Evolutionary conservation across 2,329 filamentous ascomycete species (phyloP).

Genomic region (Sarocladium brachiariae): DNA sequence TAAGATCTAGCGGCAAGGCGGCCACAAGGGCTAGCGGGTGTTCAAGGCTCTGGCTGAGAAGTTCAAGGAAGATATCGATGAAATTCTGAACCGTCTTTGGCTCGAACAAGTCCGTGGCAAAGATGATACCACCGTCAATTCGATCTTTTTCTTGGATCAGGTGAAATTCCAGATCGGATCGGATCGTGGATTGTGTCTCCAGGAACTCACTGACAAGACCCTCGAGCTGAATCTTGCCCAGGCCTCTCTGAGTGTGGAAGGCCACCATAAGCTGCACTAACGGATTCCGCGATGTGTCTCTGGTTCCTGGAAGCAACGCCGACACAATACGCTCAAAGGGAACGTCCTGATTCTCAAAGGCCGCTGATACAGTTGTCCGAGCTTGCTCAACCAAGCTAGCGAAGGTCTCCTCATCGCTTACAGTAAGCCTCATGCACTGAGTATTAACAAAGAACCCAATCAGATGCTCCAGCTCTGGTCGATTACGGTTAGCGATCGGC

Average conservation of each 20-base stretch:
- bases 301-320: neutral
- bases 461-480: slow-evolving; percentile 11
- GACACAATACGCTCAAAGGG: slow-evolving; percentile 14
- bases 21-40: slow-evolving; percentile 6
- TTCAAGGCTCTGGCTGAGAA: slow-evolving; percentile 15
- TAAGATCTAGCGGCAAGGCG: slow-evolving; percentile 4
- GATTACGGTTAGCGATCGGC: slow-evolving; percentile 13
- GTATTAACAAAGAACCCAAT: slow-evolving; percentile 17
- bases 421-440: slow-evolving; percentile 13
- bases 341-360: slow-evolving; percentile 14
- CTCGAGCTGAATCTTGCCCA: slow-evolving; percentile 7
- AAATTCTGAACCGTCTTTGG: slow-evolving; percentile 15
- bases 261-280: slow-evolving; percentile 13
- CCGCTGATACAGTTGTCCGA: neutral
- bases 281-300: slow-evolving; percentile 11
- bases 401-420: slow-evolving; percentile 12
- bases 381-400: slow-evolving; percentile 12
- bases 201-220: slow-evolving; percentile 13
- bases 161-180: slow-evolving; percentile 20
- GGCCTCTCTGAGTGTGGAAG: slow-evolving; percentile 10
- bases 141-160: slow-evolving; percentile 14
- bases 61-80: slow-evolving; percentile 12
- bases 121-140: slow-evolving; percentile 14
- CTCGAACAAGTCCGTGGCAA: slow-evolving; percentile 17
- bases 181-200: slow-evolving; percentile 7